Percentiles rank a stretch among this genome's conserved stretches.
phyloP scores from a whole-genome alignment of 2,329 filamentous ascomycete species.

The Colletotrichum costaricense region DNA sequence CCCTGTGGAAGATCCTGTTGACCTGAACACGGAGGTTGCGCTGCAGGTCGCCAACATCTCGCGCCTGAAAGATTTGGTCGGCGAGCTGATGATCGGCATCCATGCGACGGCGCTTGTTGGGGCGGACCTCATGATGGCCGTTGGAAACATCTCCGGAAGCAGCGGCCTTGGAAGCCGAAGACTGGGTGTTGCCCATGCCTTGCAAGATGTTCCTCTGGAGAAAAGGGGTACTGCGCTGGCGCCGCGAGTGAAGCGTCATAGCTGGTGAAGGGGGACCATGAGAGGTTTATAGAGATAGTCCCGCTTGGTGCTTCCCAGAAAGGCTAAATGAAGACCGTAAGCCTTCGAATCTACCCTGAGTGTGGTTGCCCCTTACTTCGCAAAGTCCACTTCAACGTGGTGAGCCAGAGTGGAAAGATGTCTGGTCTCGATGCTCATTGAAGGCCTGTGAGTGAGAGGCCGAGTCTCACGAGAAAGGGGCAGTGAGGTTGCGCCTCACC shows the following conservation, averaged over 20 bases:
- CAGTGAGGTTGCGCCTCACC: background rate
- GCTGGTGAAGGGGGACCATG: constrained; percentile 47
- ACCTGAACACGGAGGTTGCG: constrained; percentile 64
- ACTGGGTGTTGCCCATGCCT: constrained; percentile 57
- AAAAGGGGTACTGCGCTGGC: constrained; percentile 63
- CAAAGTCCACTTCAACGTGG: constrained; percentile 30
- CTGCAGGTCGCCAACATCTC: constrained; percentile 46
- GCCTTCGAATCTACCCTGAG: constrained; percentile 12
- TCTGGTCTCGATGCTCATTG: constrained; percentile 20
- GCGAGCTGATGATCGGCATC: constrained; percentile 43
- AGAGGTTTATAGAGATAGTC: constrained; percentile 22
- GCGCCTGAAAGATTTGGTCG: constrained; percentile 48
- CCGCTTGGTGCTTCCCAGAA: constrained; percentile 22
- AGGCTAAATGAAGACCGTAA: constrained; percentile 2
- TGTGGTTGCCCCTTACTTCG: constrained; percentile 19
- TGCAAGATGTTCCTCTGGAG: constrained; percentile 63
- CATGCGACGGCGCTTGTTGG: constrained; percentile 63
- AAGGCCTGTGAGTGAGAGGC: background rate
- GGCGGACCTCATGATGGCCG: constrained; percentile 51
- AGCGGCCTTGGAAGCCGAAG: constrained; percentile 50
- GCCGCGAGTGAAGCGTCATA: constrained; percentile 61
- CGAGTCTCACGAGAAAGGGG: constrained; percentile 1
- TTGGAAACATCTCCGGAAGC: constrained; percentile 45
- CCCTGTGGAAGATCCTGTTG: constrained; percentile 63
- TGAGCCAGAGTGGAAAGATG: constrained; percentile 6